Evolutionary conservation across 2,329 filamentous ascomycete genomes (phyloP).

Genomic region (Lizonia empirigonia): DNA sequence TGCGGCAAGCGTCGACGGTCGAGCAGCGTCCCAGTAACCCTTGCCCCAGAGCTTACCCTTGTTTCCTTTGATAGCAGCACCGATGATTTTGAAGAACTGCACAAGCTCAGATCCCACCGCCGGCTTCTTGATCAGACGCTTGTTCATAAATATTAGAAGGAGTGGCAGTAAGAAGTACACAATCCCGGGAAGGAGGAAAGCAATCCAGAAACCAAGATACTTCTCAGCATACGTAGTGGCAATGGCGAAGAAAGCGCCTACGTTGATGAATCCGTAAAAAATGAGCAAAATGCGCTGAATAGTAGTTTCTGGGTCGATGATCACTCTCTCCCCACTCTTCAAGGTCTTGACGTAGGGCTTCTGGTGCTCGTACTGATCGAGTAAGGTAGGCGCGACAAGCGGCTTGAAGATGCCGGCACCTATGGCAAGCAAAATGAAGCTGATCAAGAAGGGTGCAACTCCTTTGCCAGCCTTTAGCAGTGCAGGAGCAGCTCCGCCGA

Average conservation of each 20-base stretch:
- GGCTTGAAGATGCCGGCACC: constrained; percentile 46
- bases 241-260: constrained; percentile 15
- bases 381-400: constrained; percentile 51
- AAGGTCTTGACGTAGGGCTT: constrained; percentile 52
- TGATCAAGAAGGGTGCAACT: constrained; percentile 49
- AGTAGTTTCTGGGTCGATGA: constrained; percentile 56
- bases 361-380: constrained; percentile 54
- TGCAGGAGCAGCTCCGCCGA: constrained; percentile 48
- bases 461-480: constrained; percentile 48
- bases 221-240: constrained; percentile 49
- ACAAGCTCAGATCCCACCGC: constrained; percentile 44
- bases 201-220: constrained; percentile 49
- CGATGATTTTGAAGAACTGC: constrained; percentile 43
- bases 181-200: constrained; percentile 47
- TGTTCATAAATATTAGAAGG: constrained; percentile 40
- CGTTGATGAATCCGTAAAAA: constrained; percentile 38
- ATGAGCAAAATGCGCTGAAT: constrained; percentile 46
- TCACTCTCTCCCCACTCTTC: constrained; percentile 28
- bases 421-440: constrained; percentile 43
- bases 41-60: constrained; percentile 45
- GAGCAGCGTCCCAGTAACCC: constrained; percentile 42
- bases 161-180: constrained; percentile 37
- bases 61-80: constrained; percentile 40
- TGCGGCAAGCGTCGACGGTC: constrained; percentile 32
- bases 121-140: constrained; percentile 39